Conservation (phyloP, 306 rosid species). For the Malus asiatica region DNA sequence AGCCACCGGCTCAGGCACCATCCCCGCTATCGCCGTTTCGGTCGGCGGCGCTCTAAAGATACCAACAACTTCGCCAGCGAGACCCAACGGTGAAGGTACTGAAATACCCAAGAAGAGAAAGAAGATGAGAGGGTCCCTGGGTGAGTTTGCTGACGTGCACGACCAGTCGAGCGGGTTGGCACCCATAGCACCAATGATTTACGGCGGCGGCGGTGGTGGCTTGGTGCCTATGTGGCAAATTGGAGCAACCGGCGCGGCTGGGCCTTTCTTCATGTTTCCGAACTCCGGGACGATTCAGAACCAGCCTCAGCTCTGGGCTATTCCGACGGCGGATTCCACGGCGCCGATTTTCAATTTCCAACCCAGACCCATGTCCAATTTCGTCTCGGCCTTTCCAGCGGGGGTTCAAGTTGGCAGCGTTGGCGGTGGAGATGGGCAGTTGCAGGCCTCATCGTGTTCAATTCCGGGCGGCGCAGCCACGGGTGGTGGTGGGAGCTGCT, state of each 20-base stretch:
- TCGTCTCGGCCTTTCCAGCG: constrained; percentile 44
- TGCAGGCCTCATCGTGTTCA: constrained; percentile 15
- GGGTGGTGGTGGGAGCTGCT: constrained; percentile 20
- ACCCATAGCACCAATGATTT: constrained; percentile 39
- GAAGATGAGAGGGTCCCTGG: constrained; percentile 23
- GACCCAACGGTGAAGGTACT: constrained; percentile 38
- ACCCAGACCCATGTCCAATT: constrained; percentile 54
- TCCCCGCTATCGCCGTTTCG: constrained; percentile 82
- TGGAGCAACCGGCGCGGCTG: constrained; percentile 24
- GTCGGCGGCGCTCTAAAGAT: constrained; percentile 71
- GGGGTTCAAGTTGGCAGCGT: constrained; percentile 20
- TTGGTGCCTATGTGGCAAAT: constrained; percentile 54
- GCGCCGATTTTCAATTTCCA: constrained; percentile 42
- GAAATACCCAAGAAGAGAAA: constrained; percentile 40
- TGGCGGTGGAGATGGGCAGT: constrained; percentile 5
- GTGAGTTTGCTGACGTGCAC: constrained; percentile 46
- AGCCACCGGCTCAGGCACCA: constrained; percentile 79
- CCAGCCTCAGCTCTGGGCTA: constrained; percentile 68
- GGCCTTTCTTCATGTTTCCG: constrained; percentile 67
- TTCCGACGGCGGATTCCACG: constrained; percentile 33
- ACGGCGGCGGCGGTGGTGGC: constrained; percentile 1
- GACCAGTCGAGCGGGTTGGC: constrained; percentile 64
- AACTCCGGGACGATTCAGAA: constrained; percentile 15
- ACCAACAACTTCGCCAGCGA: constrained; percentile 62
- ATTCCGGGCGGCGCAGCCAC: constrained; percentile 14